Base-by-base conservation (phyloP, 1,284 basidiomycete species). In the Taiwanofungus camphoratus region DNA sequence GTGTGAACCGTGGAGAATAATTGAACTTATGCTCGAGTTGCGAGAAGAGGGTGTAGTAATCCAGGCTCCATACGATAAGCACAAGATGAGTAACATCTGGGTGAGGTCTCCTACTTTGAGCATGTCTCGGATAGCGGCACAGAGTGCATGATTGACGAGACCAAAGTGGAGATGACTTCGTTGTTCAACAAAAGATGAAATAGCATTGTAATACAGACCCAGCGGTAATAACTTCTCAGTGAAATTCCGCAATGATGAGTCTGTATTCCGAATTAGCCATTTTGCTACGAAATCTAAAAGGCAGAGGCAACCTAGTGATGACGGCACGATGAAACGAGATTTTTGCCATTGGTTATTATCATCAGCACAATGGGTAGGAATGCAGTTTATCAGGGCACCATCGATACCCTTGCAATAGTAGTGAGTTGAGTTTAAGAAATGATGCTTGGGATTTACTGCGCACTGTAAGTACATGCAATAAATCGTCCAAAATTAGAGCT, bases 391-490 rank as follows among this genome's bases (percentile, higher is more conserved):
- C 58, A 94, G 79, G 3, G 79, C 79, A 9, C 95, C 94, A 68
- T 96, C 91, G 34, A 98, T 92, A 2, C 95, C 96, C 91, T 94
- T n/a, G n/a, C n/a, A n/a, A n/a, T n/a, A n/a, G n/a, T n/a, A n/a
- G n/a, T n/a, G n/a, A n/a, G n/a, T n/a, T n/a, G n/a, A n/a, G n/a
- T n/a, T n/a, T n/a, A n/a, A n/a, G n/a, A n/a, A n/a, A n/a, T n/a
- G n/a, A n/a, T n/a, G n/a, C n/a, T n/a, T n/a, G n/a, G n/a, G n/a
- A n/a, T n/a, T n/a, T n/a, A n/a, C n/a, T n/a, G n/a, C 84, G 51
- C 55, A 92, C 91, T 76, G 92, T 87, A 16, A 98, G 70, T 3
- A 96, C 89, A 57, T 82, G 94, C 18, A 97, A 67, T 34, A 98
- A 66, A 66, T 98, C 95, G 63, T 98, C 94, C 43, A 96, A 73